Evolutionary conservation across 306 rosid species (phyloP).

Genomic region (Dalbergia cochinchinensis): DNA sequence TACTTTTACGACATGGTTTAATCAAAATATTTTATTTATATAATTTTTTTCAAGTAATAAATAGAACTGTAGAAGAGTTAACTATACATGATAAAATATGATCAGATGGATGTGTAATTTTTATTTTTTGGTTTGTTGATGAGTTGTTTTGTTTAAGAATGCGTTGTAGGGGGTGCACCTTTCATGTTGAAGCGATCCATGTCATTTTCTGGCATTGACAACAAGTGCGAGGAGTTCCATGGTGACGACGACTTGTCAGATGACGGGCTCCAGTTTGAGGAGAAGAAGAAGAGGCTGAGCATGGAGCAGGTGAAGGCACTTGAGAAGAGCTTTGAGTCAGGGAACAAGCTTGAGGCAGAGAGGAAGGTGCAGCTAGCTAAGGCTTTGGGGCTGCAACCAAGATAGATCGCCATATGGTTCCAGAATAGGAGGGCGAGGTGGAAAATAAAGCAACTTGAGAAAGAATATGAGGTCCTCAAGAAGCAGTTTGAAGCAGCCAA

Average conservation of each 20-base stretch:
- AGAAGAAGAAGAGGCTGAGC: slow-evolving; percentile 85
- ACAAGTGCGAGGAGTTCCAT: not conserved
- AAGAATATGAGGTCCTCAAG: slow-evolving; percentile 70
- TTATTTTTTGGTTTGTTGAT: not conserved
- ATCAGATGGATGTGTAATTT: not conserved
- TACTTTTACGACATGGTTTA: not conserved
- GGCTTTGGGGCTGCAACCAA: slow-evolving; percentile 77
- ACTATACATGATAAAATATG: too few species aligned
- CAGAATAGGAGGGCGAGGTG: slow-evolving; percentile 94
- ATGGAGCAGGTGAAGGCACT: slow-evolving; percentile 84
- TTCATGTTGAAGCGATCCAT: slow-evolving; percentile 78
- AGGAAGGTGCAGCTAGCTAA: slow-evolving; percentile 82
- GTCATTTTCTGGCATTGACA: slow-evolving; percentile 74
- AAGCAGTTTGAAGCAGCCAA: slow-evolving; percentile 75
- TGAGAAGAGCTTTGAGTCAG: slow-evolving; percentile 89
- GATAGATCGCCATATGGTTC: slow-evolving; percentile 91
- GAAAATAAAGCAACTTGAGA: slow-evolving; percentile 88
- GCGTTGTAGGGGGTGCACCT: slow-evolving; percentile 47
- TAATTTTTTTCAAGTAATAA: too few species aligned
- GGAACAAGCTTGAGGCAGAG: slow-evolving; percentile 90
- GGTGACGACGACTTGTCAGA: slow-evolving; percentile 81
- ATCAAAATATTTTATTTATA: not conserved
- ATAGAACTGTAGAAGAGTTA: too few species aligned
- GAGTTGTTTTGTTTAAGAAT: not conserved
- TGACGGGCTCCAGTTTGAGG: slow-evolving; percentile 79